Conservation (phyloP, 2,329 filamentous ascomycete genomes). For the Ambrosiella xylebori region DNA sequence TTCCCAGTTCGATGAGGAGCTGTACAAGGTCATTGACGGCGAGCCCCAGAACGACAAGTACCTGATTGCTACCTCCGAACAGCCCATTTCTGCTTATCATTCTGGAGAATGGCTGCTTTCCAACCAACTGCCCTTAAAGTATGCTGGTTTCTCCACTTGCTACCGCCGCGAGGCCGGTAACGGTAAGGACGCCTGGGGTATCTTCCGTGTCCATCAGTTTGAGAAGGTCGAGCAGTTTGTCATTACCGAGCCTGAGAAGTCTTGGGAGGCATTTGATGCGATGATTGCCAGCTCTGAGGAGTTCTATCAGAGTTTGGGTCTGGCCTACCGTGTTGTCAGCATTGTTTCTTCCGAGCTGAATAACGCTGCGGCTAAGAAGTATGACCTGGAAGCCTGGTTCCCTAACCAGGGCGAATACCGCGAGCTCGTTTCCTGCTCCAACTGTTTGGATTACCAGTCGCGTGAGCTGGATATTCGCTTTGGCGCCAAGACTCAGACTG, state of each 20-base stretch:
- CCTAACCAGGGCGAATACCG: slow-evolving; percentile 88
- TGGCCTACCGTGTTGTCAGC: slow-evolving; percentile 81
- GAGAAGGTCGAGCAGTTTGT: slow-evolving; percentile 83
- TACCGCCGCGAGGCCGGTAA: slow-evolving; percentile 90
- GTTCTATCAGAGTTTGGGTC: slow-evolving; percentile 77
- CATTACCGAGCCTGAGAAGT: slow-evolving; percentile 70
- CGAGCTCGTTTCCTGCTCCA: slow-evolving; percentile 91
- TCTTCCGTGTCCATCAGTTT: slow-evolving; percentile 96
- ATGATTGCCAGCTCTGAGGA: slow-evolving; percentile 88
- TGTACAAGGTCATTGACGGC: slow-evolving; percentile 89
- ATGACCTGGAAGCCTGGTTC: slow-evolving; percentile 92
- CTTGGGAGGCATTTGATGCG: slow-evolving; percentile 80
- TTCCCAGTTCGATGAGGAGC: slow-evolving; percentile 90
- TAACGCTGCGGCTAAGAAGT: slow-evolving; percentile 64
- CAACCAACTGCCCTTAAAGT: slow-evolving; percentile 77
- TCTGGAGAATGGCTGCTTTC: slow-evolving; percentile 82
- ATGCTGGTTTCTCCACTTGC: slow-evolving; percentile 83
- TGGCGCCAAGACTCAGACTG: slow-evolving; percentile 71
- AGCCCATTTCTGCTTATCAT: slow-evolving; percentile 85
- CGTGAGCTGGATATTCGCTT: slow-evolving; percentile 85
- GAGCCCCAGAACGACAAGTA: slow-evolving; percentile 80
- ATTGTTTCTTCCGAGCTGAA: slow-evolving; percentile 96
- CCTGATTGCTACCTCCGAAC: slow-evolving; percentile 66
- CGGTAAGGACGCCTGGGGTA: slow-evolving; percentile 85
- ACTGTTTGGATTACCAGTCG: slow-evolving; percentile 96